Percentiles rank a stretch among this genome's conserved stretches.
phyloP scores from a whole-genome alignment of 345 rosid genomes.

The Corymbia maculata region DNA sequence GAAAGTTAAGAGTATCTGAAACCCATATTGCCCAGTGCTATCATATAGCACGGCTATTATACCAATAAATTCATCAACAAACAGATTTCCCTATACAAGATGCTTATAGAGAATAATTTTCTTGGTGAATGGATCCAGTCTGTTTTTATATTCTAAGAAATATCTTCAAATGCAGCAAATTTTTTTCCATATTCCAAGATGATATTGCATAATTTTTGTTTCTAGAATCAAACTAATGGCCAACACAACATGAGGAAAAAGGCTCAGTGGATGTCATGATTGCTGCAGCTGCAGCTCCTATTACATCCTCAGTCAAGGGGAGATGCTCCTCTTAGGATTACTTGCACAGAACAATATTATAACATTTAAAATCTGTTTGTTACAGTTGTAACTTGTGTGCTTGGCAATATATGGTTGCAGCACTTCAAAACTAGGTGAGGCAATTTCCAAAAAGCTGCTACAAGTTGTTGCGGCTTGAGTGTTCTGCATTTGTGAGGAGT shows the following conservation, averaged over 20 bases:
- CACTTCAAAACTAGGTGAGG: not conserved
- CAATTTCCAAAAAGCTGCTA: not conserved
- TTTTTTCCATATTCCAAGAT: not conserved
- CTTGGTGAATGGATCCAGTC: not conserved
- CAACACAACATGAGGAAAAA: not conserved
- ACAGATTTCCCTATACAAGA: not conserved
- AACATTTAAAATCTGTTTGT: not conserved
- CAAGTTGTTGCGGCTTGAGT: not conserved
- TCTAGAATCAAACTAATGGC: not conserved
- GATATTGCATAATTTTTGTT: not conserved
- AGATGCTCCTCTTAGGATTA: not conserved
- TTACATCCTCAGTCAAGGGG: not conserved
- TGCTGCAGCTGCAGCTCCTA: not conserved
- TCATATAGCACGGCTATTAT: not conserved
- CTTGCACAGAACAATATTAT: not conserved
- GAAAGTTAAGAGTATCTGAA: not conserved
- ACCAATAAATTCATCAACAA: not conserved
- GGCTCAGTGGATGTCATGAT: not conserved
- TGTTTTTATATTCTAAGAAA: not conserved
- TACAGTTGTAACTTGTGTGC: not conserved
- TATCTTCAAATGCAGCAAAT: not conserved
- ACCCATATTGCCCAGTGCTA: not conserved
- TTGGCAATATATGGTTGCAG: not conserved
- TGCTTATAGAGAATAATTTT: not conserved
- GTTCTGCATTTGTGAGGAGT: not conserved